Evolutionary conservation across 129 eudicot species (phyloP), one percentile per base, ranked within the genome.

Genomic region (Chrysanthemum seticuspe): DNA sequence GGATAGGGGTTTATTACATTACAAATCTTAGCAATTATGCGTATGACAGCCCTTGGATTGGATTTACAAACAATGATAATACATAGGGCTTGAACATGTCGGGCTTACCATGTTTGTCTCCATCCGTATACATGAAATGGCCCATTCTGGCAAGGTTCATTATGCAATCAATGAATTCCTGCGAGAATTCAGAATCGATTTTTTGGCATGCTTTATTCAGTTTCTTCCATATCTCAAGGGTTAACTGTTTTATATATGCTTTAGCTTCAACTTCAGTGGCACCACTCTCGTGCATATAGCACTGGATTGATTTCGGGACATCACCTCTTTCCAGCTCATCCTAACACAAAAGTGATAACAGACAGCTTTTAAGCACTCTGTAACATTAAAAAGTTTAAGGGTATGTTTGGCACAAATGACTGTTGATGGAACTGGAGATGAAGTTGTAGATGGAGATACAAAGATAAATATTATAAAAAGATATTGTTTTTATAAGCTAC

Each of bases 231-330:
- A 69, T 76, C 19, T 76, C 10, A 5, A 16, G 27, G 44, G 77
- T 76, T 18, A 76, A 7, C 8, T 12, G 44, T 36, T 56, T 71
- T 12, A 81, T 68, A 56, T 81, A 52, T 27, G 10, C 72, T 55
- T 78, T 74, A 13, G 82, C 82, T 49, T 58, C 82, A n/a, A 72
- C 79, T 40, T 70, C 78, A 5, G 78, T 72, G 1, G 58, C 70
- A 27, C 81, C 85, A 4, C 8, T 81, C 76, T 76, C 78, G 12
- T 50, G 31, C 81, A 81, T 81, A 74, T 76, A 81, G 25, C 75
- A 19, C 25, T 71, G 73, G 15, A 77, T 56, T 45, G 82, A 63
- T 19, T 81, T 81, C 53, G 81, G 62, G 50, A 31, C 34, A 27
- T 81, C 85, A 2, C 85, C 85, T 66, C 75, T 77, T 54, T 47